phyloP scores from a whole-genome alignment of 2,329 filamentous ascomycete species.

The Akanthomyces lecanii region DNA sequence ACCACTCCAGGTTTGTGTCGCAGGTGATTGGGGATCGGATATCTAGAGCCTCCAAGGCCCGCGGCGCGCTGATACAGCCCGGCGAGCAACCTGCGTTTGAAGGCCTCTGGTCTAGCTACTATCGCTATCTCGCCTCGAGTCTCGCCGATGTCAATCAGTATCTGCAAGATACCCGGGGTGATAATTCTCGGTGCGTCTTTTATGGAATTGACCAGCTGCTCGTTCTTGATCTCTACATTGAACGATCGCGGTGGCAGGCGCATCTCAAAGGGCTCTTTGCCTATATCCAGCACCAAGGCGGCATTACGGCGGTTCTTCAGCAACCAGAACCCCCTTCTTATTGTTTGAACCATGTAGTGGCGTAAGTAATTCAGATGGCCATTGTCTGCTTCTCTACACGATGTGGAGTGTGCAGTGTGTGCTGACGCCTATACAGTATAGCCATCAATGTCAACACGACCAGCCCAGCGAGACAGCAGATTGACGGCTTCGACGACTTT shows the following conservation, averaged over 20 bases:
- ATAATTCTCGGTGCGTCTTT: background rate
- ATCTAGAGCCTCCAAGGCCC: background rate
- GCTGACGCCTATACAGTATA: background rate
- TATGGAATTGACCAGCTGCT: conserved; percentile 6
- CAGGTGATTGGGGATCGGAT: conserved; percentile 3
- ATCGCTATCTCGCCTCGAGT: background rate
- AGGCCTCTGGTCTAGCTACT: background rate
- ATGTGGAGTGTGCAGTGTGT: no score
- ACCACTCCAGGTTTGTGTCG: background rate
- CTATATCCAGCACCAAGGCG: background rate
- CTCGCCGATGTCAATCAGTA: background rate
- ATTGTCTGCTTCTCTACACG: background rate
- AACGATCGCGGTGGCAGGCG: background rate
- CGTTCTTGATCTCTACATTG: conserved; percentile 1
- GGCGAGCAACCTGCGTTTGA: background rate
- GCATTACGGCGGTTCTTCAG: background rate
- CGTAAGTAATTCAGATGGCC: background rate
- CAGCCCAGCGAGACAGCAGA: background rate
- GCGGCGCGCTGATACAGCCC: background rate
- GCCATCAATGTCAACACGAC: conserved; percentile 3
- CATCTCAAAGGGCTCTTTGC: background rate
- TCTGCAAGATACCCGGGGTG: background rate
- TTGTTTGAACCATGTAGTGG: background rate
- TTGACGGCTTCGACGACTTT: background rate
- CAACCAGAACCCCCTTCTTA: background rate